Percentiles rank a stretch among this genome's conserved stretches.
Conservation (phyloP, 192 early-diverging fungal genomes). For the Backusella westeae region DNA sequence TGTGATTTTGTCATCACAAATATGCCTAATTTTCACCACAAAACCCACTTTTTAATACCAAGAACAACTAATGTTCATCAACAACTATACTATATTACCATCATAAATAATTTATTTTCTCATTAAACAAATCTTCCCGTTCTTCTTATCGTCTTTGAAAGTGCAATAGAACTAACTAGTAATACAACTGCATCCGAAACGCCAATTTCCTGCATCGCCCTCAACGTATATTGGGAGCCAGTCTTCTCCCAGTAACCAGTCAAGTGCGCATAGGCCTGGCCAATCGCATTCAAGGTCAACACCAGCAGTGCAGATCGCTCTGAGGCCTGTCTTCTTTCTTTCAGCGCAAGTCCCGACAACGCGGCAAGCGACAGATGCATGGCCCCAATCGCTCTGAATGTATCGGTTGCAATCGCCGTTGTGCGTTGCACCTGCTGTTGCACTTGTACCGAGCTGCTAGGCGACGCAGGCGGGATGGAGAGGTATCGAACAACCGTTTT, state of each 20-base stretch:
- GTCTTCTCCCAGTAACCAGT: constrained; percentile 18
- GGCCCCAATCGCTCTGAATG: constrained; percentile 14
- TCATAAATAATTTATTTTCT: too few relatives aligned
- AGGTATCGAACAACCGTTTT: constrained; percentile 16
- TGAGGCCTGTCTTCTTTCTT: constrained; percentile 22
- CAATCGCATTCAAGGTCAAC: constrained; percentile 15
- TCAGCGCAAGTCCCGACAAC: constrained; percentile 14
- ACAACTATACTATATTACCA: too few relatives aligned
- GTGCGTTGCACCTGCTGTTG: not conserved
- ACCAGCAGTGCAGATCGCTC: constrained; percentile 29
- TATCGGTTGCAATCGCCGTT: constrained; percentile 6
- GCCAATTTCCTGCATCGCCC: constrained; percentile 26
- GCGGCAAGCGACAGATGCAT: constrained; percentile 19
- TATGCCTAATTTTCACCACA: too few relatives aligned
- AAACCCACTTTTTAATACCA: too few relatives aligned
- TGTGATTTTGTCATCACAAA: too few relatives aligned
- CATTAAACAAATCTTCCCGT: constrained; percentile 22
- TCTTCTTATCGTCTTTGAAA: constrained; percentile 22
- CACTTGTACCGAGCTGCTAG: not conserved
- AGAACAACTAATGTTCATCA: too few relatives aligned
- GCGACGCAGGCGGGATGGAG: not conserved
- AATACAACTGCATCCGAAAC: constrained; percentile 8
- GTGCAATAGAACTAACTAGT: constrained; percentile 19
- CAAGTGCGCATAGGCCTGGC: constrained; percentile 21
- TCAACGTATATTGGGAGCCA: constrained; percentile 17